phyloP scores from a whole-genome alignment of 257 asterid species.

The Knoxia roxburghii region DNA sequence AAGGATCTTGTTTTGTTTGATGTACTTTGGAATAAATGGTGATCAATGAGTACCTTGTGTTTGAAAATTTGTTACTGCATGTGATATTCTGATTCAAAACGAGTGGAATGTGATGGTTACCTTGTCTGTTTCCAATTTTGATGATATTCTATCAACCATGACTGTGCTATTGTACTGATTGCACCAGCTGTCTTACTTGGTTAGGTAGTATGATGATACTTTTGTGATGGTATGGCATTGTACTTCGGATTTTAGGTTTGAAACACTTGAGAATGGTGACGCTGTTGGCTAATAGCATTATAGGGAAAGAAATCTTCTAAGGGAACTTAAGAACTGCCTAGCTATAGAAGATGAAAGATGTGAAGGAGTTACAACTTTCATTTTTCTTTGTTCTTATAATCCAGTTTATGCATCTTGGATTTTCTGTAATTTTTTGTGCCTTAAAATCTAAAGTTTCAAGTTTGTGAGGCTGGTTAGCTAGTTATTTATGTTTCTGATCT shows the following conservation, averaged over 20 bases:
- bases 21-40: neutral
- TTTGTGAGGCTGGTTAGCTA: slow-evolving; percentile 10
- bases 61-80: no score
- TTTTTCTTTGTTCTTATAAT: neutral
- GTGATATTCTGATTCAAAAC: neutral
- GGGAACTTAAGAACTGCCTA: neutral
- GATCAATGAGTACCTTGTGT: neutral
- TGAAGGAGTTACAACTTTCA: neutral
- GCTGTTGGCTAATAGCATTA: neutral
- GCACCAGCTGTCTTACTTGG: neutral
- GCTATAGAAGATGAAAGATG: neutral
- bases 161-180: neutral
- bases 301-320: neutral
- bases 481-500: slow-evolving; percentile 15
- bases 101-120: neutral
- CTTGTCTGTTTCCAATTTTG: slow-evolving; percentile 1
- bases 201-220: neutral
- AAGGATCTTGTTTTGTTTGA: slow-evolving; percentile 18
- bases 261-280: neutral
- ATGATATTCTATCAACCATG: neutral
- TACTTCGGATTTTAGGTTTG: neutral
- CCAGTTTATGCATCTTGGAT: neutral
- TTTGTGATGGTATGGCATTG: neutral
- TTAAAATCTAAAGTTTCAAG: slow-evolving; percentile 5
- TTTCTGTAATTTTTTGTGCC: neutral